Evolutionary conservation across 2,329 filamentous ascomycete genomes (phyloP).

Genomic region (Macrophomina tecta): DNA sequence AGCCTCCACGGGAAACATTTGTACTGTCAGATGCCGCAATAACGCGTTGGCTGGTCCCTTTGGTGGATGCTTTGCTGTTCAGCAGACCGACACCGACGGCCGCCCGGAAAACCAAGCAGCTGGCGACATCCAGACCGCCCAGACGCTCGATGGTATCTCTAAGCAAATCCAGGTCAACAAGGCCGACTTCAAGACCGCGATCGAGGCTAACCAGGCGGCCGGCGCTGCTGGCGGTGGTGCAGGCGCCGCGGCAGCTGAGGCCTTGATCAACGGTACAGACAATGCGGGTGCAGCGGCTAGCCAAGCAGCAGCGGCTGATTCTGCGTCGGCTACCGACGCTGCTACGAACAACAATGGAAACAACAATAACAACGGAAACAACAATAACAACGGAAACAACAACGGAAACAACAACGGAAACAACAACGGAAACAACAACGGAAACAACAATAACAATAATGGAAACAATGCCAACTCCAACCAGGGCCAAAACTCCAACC

Average conservation of each 20-base stretch:
- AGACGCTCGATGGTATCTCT: constrained; percentile 53
- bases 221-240: constrained; percentile 43
- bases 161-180: constrained; percentile 60
- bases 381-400: constrained; percentile 16
- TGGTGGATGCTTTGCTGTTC: constrained; percentile 63
- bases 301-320: constrained; percentile 23
- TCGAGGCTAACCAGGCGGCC: constrained; percentile 54
- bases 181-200: constrained; percentile 55
- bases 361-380: constrained; percentile 26
- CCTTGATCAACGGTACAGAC: constrained; percentile 46
- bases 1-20: constrained; percentile 60
- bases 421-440: constrained; percentile 28
- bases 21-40: constrained; percentile 66
- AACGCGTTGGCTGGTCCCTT: constrained; percentile 64
- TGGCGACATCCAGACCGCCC: constrained; percentile 52
- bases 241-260: constrained; percentile 46
- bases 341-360: constrained; percentile 29
- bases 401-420: constrained; percentile 28
- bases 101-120: constrained; percentile 35
- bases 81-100: constrained; percentile 56
- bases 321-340: constrained; percentile 14
- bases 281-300: constrained; percentile 34
- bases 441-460: constrained; percentile 28
- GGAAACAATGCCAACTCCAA: constrained; percentile 1
- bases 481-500: not conserved